phyloP scores from a whole-genome alignment of 495 filamentous ascomycete genomes.

The Annulohypoxylon maeteangense region DNA sequence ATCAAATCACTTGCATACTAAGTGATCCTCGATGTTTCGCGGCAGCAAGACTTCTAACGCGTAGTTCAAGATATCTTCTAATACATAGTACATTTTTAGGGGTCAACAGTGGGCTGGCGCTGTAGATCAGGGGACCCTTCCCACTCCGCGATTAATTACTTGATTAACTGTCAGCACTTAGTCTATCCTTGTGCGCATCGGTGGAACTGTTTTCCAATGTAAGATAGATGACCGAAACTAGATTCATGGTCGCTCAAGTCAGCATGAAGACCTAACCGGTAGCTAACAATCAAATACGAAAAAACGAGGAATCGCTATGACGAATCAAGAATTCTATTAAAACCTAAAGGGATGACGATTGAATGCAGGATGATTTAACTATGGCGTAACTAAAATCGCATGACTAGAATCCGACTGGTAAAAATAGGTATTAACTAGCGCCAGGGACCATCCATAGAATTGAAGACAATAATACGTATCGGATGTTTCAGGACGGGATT shows the following conservation, averaged over 20 bases:
- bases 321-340: conserved; percentile 6
- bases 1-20: not conserved
- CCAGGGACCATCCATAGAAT: conserved; percentile 16
- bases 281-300: conserved; percentile 2
- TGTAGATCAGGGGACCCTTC: conserved; percentile 19
- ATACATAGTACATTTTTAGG: not conserved
- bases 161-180: conserved; percentile 35
- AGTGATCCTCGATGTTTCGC: not conserved
- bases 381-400: conserved; percentile 26
- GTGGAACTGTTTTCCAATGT: conserved; percentile 25
- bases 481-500: conserved; percentile 1
- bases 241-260: conserved; percentile 1
- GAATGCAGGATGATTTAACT: not conserved
- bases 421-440: conserved; percentile 34
- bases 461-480: conserved; percentile 4
- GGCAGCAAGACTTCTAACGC: not conserved
- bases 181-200: conserved; percentile 29
- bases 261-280: not conserved
- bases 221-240: conserved; percentile 18
- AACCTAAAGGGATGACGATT: conserved; percentile 17
- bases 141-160: conserved; percentile 20
- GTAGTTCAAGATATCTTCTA: not conserved
- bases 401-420: conserved; percentile 13
- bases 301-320: not conserved
- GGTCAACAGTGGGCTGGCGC: not conserved